Evolutionary conservation across 2,329 filamentous ascomycete species (phyloP).

Genomic region (Verticillium alfalfae): DNA sequence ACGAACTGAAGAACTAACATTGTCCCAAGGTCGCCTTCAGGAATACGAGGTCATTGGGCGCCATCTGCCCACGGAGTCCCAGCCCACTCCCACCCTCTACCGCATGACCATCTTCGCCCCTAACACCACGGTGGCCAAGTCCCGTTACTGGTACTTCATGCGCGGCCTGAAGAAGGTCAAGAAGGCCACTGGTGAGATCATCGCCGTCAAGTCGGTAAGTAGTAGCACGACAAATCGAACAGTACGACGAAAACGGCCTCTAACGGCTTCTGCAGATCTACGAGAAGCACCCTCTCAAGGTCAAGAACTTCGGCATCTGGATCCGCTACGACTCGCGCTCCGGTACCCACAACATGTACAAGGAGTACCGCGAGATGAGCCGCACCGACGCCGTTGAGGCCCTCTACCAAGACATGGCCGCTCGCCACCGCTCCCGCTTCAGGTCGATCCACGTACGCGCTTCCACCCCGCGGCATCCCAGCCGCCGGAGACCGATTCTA

Average conservation of each 20-base stretch:
- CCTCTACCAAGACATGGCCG: constrained; percentile 99
- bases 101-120: constrained; percentile 99
- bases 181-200: constrained; percentile 99
- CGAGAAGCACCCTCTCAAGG: constrained; percentile 98
- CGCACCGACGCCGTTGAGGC: constrained; percentile 91
- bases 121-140: constrained; percentile 98
- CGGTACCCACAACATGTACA: constrained; percentile 99
- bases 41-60: constrained; percentile 99
- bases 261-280: constrained; percentile 53
- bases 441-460: constrained; percentile 89
- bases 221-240: neutral
- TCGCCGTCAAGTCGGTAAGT: constrained; percentile 90
- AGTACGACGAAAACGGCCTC: neutral
- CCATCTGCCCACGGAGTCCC: constrained; percentile 95
- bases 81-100: constrained; percentile 97
- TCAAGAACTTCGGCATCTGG: constrained; percentile 99
- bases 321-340: constrained; percentile 99
- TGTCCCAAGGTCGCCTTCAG: constrained; percentile 82
- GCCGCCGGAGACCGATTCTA: neutral
- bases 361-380: constrained; percentile 99
- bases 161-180: constrained; percentile 99
- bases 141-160: constrained; percentile 99
- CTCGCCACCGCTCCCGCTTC: constrained; percentile 96
- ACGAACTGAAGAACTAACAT: constrained; percentile 1
- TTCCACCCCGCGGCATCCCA: too few relatives aligned